Evolutionary conservation across 1,284 basidiomycete genomes (phyloP).

Genomic region (Pyrrhoderma noxium): DNA sequence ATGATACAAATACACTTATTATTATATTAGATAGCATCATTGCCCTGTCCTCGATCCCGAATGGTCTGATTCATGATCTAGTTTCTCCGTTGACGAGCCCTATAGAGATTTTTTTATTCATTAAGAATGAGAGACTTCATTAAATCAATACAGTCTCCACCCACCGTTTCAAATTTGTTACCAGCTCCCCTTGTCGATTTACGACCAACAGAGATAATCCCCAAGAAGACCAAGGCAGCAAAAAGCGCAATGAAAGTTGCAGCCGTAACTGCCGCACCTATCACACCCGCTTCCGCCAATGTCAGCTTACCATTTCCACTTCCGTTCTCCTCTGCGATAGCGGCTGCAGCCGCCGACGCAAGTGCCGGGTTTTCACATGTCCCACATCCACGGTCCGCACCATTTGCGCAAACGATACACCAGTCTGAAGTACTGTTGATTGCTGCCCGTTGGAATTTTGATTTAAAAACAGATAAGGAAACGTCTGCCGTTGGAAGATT

Average conservation of each 20-base stretch:
- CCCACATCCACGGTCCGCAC: conserved; percentile 47
- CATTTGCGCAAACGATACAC: conserved; percentile 54
- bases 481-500: conserved; percentile 38
- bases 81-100: conserved; percentile 12
- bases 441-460: conserved; percentile 34
- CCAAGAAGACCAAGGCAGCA: conserved; percentile 37
- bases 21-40: too few species aligned
- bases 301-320: conserved; percentile 35
- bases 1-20: too few species aligned
- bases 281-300: conserved; percentile 54
- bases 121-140: background rate
- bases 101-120: background rate
- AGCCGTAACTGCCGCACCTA: conserved; percentile 54
- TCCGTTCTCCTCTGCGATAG: too few species aligned
- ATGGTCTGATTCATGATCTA: conserved; percentile 1
- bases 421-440: conserved; percentile 52
- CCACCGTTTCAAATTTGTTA: background rate
- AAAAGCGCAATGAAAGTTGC: conserved; percentile 37
- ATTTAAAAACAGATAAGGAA: conserved; percentile 49
- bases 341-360: conserved; percentile 30
- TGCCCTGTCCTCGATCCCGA: too few species aligned
- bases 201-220: conserved; percentile 36
- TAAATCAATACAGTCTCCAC: background rate
- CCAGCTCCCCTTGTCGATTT: conserved; percentile 11
- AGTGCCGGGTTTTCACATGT: conserved; percentile 32